Conservation (phyloP, 2,329 filamentous ascomycete genomes). For the Thermochaetoides dissita region DNA sequence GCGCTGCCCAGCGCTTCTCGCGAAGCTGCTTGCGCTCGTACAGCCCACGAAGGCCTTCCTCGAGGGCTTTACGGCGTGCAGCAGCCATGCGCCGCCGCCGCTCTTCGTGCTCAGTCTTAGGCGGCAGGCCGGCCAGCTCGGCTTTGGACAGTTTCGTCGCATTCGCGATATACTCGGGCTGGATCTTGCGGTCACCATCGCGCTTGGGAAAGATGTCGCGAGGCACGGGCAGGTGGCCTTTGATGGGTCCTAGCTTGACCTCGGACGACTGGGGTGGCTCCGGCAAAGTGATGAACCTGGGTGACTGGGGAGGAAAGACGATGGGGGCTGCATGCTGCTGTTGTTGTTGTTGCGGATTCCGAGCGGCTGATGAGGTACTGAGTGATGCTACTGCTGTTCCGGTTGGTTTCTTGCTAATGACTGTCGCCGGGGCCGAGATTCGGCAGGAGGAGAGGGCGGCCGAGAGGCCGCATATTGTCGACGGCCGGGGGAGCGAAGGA, state of each 20-base stretch:
- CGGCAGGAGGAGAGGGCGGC: constrained; percentile 11
- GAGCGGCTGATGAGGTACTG: constrained; percentile 16
- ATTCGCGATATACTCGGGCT: constrained; percentile 43
- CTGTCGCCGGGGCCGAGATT: constrained; percentile 4
- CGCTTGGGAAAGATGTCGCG: constrained; percentile 58
- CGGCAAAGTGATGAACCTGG: constrained; percentile 73
- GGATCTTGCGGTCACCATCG: constrained; percentile 44
- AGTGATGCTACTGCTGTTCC: constrained; percentile 6
- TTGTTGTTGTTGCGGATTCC: constrained; percentile 8
- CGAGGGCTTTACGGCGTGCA: constrained; percentile 56
- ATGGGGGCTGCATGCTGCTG: constrained; percentile 18
- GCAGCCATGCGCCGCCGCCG: constrained; percentile 67
- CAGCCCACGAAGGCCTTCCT: constrained; percentile 55
- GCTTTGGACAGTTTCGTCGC: constrained; percentile 42
- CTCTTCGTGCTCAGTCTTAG: constrained; percentile 26
- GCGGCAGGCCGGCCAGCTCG: constrained; percentile 22
- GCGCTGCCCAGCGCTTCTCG: constrained; percentile 20
- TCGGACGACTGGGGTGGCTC: constrained; percentile 56
- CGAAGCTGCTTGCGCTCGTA: constrained; percentile 46
- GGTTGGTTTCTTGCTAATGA: constrained; percentile 1
- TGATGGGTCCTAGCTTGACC: constrained; percentile 34
- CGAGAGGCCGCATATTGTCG: constrained; percentile 13
- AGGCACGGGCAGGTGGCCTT: constrained; percentile 72
- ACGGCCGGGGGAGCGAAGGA: constrained; percentile 14
- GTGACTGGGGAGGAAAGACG: constrained; percentile 68